These are phyloP conservation scores for Effrenium voratum DNA, from an alignment of 73 alveolate species.

Conservation along the genomic window DNA sequence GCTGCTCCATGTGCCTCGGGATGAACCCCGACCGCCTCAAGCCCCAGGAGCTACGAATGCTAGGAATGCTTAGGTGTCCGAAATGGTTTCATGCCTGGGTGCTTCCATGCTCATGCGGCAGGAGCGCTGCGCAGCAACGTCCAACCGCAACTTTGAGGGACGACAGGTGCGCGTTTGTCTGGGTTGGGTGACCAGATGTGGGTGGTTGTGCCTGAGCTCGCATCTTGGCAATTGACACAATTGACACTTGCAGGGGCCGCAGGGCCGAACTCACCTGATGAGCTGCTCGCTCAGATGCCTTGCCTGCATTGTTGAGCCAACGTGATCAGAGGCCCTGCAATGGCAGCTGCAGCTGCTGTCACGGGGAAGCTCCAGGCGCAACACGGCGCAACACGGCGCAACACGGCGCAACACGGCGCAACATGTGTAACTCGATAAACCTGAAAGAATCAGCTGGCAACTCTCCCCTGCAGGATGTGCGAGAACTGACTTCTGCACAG, in stretches of 20 bases:
- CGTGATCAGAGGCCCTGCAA: slow-evolving; percentile 54
- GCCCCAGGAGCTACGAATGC: slow-evolving; percentile 76
- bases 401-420: no score
- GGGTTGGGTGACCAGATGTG: no score
- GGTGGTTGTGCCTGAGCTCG: no score
- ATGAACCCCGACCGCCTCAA: slow-evolving; percentile 93
- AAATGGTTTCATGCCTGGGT: no score
- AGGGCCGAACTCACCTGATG: slow-evolving; percentile 93
- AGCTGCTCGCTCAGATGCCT: neutral
- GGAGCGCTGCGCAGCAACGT: slow-evolving; percentile 93
- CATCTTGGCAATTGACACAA: neutral
- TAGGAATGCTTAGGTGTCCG: no score
- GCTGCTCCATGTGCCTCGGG: slow-evolving; percentile 93
- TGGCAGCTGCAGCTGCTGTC: slow-evolving; percentile 92
- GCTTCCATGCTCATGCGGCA: neutral
- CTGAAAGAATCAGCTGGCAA: neutral
- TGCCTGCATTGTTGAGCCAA: neutral
- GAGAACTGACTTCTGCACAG: no score
- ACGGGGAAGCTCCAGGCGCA: slow-evolving; percentile 76
- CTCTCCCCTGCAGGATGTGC: neutral
- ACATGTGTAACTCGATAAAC: no score
- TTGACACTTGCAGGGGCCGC: slow-evolving; percentile 52
- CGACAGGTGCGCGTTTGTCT: slow-evolving; percentile 33
- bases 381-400: no score
- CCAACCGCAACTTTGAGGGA: slow-evolving; percentile 88